Evolutionary conservation across 1,139 yeast genomes (phyloP), one percentile per base, ranked within the genome.

Genomic region (Sugiyamaella sp.): DNA sequence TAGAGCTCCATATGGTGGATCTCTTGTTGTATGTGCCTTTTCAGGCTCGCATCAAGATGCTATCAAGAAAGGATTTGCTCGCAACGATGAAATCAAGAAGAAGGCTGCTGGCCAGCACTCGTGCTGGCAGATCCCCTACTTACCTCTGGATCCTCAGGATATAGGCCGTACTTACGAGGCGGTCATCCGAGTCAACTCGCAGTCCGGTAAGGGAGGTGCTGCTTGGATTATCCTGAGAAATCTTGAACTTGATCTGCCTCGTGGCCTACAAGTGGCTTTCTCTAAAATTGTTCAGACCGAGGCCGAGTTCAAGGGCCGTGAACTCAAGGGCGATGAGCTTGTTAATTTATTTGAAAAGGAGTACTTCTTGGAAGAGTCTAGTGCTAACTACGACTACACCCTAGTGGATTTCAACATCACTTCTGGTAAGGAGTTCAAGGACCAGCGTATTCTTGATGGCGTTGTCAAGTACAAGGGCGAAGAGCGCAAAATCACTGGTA

Each of bases 11-110:
- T 93, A 93, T 68, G 97, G 97, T 60, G 98, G 99, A 54, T 90
- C 95, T 55, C 80, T 93, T 59, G 99, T 93, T 57, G 97, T 91
- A 43, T 89, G 96, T 74, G 98, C 98, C 3, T 93, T 93, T 74
- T 84, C 93, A 54, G 98, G 98, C 10, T 89, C 97, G 40, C 98
- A 93, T 73, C 98, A 93, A 77, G 98, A 93, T 71, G 98, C 99
- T 49, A 93, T 93, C 75, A 93, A 93, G 75, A 93, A 93, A 76
- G 98, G 98, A 41, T 91, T 93, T 75, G 77, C 80, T 54, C 71
- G 77, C 42, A 85, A 86, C 68, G 79, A 78, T 40, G 60, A 56
- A 41, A 57, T 49, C 32, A 49, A 55, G 37, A 45, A 53, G 47
- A 52, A 55, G 50, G 38, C 52, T 14, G 44, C 20, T 17, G 55